Evolutionary conservation across 495 filamentous ascomycete genomes (phyloP), one percentile per base, ranked within the genome.

Genomic region (Podospora sp.): DNA sequence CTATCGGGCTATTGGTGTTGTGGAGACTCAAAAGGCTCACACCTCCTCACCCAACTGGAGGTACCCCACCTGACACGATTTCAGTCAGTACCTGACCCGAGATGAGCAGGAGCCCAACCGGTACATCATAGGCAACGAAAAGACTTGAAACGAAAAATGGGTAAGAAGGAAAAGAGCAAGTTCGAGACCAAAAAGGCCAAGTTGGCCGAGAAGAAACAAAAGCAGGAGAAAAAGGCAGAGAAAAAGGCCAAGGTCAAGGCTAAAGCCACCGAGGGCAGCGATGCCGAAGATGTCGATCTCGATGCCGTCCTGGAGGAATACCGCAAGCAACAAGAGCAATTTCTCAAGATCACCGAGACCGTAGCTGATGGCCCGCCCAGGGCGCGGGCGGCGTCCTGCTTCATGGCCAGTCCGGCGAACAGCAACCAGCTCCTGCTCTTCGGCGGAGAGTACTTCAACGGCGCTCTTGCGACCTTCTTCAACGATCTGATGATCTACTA

Each of bases 301-400:
- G 95, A 99, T 77, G 88, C 89, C n/a, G 92, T 99, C n/a, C 88
- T 98, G 14, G 93, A 92, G 20, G 92, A 95, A 78, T 98, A 97
- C 74, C 87, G 85, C 63, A 82, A 78, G 68, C 77, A 93, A 79
- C 95, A 99, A 81, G 94, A 95, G 64, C 89, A 90, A 71, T 97
- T 95, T 72, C 86, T 94, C 68, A 97, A 97, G 81, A 87, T 99
- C 72, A 97, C 94, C 4, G 95, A 99, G 78, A 83, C 85, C 8
- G 75, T 84, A 2, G 88, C 85, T n/a, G 77, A 82, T 20, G 87
- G 82, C 9, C 92, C 95, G 55, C 95, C 94, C 1, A 85, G 88
- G 22, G 85, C 93, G 18, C 87, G 95, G 12, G 86, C 90, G 4
- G 93, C 92, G 22, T 83, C 91, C 1, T 93, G 91, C 0, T 78